A percentile compares a stretch with the other conserved stretches of the same genome.
Conservation (phyloP, 352 stramenopile species). For the Aphanomyces euteiches region DNA sequence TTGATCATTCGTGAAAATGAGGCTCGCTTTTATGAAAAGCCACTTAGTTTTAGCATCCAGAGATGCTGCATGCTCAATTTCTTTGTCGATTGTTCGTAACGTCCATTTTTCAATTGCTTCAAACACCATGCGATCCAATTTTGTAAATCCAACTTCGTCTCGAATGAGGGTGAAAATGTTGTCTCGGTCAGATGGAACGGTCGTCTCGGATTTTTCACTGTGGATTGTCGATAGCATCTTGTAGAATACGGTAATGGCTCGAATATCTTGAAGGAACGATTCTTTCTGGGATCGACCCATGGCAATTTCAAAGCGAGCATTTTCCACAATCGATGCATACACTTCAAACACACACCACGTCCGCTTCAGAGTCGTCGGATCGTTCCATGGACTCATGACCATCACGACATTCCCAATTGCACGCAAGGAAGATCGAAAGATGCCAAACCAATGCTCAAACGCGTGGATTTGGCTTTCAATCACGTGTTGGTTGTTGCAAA, state of each 20-base stretch:
- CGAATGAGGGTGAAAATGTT: constrained; percentile 10
- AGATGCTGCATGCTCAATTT: neutral
- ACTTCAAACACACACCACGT: constrained; percentile 21
- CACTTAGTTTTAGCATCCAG: neutral
- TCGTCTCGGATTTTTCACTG: constrained; percentile 1
- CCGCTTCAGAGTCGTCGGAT: neutral
- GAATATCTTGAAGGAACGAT: neutral
- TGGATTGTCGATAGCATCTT: neutral
- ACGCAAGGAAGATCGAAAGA: neutral
- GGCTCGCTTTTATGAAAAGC: neutral
- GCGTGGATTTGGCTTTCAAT: neutral
- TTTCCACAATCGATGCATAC: neutral
- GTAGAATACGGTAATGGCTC: neutral
- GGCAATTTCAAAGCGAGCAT: constrained; percentile 11
- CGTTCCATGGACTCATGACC: constrained; percentile 16
- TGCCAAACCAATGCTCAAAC: neutral
- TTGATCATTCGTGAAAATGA: neutral
- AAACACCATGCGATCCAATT: neutral
- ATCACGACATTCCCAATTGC: constrained; percentile 10
- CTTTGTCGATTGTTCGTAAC: neutral
- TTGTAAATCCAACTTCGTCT: neutral
- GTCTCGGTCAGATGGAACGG: neutral
- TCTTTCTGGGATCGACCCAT: neutral
- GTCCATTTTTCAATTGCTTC: neutral
- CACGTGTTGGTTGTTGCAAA: constrained; percentile 18